phyloP scores from a whole-genome alignment of 768 basidiomycete species.

The Calvatia gigantea region DNA sequence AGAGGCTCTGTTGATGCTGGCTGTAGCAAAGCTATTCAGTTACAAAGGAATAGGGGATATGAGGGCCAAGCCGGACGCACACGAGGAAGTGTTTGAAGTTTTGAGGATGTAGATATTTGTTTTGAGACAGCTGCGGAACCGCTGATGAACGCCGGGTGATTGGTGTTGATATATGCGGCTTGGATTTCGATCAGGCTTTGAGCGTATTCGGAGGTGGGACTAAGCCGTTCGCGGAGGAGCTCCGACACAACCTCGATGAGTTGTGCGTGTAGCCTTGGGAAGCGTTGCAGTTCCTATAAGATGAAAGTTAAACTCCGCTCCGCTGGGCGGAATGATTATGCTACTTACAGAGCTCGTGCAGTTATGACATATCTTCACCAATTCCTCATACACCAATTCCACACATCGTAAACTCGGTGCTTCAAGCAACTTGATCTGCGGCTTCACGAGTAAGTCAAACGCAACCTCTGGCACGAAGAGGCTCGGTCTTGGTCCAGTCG shows the following conservation, averaged over 20 bases:
- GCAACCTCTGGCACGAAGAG: constrained; percentile 97
- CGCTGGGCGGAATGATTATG: background rate
- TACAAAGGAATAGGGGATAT: constrained; percentile 14
- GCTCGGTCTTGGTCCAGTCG: constrained; percentile 94
- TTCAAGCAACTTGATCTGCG: constrained; percentile 95
- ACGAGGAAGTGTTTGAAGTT: constrained; percentile 42
- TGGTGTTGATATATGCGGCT: constrained; percentile 99
- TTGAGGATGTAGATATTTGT: constrained; percentile 39
- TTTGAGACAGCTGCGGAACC: constrained; percentile 67
- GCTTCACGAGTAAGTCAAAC: constrained; percentile 95
- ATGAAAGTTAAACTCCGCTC: background rate
- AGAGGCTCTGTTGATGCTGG: constrained; percentile 61
- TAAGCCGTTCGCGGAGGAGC: constrained; percentile 88
- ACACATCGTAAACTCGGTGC: constrained; percentile 94
- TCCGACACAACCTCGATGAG: constrained; percentile 97
- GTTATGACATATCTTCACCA: constrained; percentile 99
- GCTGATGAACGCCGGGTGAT: constrained; percentile 91
- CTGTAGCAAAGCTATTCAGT: constrained; percentile 31
- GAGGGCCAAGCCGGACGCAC: constrained; percentile 36
- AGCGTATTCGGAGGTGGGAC: constrained; percentile 95
- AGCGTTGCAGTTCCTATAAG: constrained; percentile 86
- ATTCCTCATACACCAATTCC: constrained; percentile 96
- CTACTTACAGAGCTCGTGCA: constrained; percentile 82
- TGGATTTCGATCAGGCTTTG: constrained; percentile 96
- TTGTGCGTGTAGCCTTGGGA: constrained; percentile 90